Evolutionary conservation across 352 stramenopile species (phyloP).

Genomic region (Phytophthora boehmeriae): DNA sequence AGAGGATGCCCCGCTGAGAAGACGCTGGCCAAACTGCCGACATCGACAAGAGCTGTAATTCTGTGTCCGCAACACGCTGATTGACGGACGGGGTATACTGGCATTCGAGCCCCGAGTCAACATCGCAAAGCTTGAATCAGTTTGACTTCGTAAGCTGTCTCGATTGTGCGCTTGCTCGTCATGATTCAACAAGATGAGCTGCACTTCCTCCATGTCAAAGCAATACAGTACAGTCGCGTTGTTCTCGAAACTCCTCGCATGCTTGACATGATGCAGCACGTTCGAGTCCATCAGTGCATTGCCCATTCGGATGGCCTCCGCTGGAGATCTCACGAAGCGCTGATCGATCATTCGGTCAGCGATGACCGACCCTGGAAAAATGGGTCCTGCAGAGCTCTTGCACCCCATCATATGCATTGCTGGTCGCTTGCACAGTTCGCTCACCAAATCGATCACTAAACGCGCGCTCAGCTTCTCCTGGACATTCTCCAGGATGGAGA

Average conservation of each 20-base stretch:
- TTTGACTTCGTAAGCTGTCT: conserved; percentile 16
- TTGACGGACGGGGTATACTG: conserved; percentile 18
- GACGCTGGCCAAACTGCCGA: conserved; percentile 55
- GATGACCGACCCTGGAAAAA: conserved; percentile 26
- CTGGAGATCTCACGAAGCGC: conserved; percentile 41
- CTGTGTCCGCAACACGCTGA: conserved; percentile 18
- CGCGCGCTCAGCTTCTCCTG: conserved; percentile 39
- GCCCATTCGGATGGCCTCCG: conserved; percentile 53
- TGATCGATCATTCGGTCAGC: conserved; percentile 36
- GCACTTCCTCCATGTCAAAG: conserved; percentile 38
- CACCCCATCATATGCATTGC: conserved; percentile 4
- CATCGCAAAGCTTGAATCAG: conserved; percentile 28
- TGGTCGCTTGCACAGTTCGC: conserved; percentile 11
- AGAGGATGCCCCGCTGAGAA: conserved; percentile 19
- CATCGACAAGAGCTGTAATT: conserved; percentile 36
- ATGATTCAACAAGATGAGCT: conserved; percentile 22
- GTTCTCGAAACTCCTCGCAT: conserved; percentile 50
- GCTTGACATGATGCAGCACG: conserved; percentile 58
- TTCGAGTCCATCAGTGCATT: conserved; percentile 73
- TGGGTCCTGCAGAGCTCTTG: conserved; percentile 1
- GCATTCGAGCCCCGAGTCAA: conserved; percentile 8
- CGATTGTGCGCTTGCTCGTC: conserved; percentile 12
- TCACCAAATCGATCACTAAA: conserved; percentile 28
- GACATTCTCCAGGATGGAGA: conserved; percentile 31
- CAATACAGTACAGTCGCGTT: conserved; percentile 35